Base-by-base conservation (phyloP, 305 asterid genomes). In the Fraxinus dipetala region DNA sequence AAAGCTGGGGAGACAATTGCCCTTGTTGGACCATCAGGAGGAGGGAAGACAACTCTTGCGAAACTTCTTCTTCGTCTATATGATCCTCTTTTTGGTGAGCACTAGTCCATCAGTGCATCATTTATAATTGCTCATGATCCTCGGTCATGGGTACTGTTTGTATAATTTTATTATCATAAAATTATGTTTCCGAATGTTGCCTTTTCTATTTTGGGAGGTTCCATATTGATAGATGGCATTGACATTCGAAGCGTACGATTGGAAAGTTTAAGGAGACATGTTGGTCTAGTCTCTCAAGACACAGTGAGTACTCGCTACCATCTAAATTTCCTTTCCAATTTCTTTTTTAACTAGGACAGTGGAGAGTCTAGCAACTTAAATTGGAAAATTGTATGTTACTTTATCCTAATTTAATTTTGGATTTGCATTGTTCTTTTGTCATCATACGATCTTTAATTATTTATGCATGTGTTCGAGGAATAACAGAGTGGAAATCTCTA, bases 31-130 rank as follows among this genome's bases (percentile, higher is more conserved):
- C 96, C 99, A 86, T 95, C 99, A 6, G 99, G 98, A 83, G 99
- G 98, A 76, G 97, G 97, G 89, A 95, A 95, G 87, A 92, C 97
- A 24, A 95, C 98, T 67, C 91, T 93, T 69, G 94, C 86, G 72
- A 95, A 95, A 88, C 98, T 95, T 72, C 95, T 95, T 36, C 99
- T 95, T 88, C 99, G 97, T 85, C 88, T 95, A 54, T 94, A 95
- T 77, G 91, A 92, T 88, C 97, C 98, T 87, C 89, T 85, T 82
- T 86, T 80, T 77, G 99, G 99, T 92, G 56, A 82, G 89, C 77
- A 38, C 51, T 5, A 20, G 69, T 67, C 75, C 75, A 2, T 80
- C 43, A 20, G 67, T 38, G 16, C 80, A 32, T 76, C 67, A 79
- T 51, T 79, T 69, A 36, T 36, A 38, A 61, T 40, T 77, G 76